phyloP scores from a whole-genome alignment of 495 filamentous ascomycete species.

The Cercophora samala region DNA sequence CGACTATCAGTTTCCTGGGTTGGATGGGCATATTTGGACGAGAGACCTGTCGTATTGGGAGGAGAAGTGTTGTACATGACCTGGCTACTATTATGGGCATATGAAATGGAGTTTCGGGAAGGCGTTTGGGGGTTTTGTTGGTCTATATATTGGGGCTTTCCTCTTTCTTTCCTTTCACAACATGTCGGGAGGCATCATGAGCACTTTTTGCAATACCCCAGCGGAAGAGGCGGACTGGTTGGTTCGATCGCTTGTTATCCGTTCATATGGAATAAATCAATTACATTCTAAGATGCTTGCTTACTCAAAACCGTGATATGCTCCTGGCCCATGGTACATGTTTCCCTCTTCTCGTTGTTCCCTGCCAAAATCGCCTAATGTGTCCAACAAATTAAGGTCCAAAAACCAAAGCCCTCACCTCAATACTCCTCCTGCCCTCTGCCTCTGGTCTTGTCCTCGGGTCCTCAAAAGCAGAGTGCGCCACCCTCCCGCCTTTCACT shows the following conservation, averaged over 20 bases:
- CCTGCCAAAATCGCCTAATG: background rate
- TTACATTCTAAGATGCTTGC: background rate
- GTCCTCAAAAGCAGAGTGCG: constrained; percentile 81
- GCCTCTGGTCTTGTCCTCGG: constrained; percentile 59
- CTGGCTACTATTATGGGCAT: background rate
- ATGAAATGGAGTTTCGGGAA: background rate
- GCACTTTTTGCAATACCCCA: background rate
- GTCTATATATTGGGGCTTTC: background rate
- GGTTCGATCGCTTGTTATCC: background rate
- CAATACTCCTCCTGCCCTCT: constrained; percentile 73
- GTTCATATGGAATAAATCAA: background rate
- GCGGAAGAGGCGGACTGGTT: background rate
- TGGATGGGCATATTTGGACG: background rate
- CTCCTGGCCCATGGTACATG: background rate
- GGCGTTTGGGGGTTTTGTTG: background rate
- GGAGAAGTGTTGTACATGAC: background rate
- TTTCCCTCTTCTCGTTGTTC: background rate
- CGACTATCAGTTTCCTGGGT: background rate
- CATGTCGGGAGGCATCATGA: background rate
- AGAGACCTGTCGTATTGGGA: background rate
- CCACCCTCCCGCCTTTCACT: constrained; percentile 61
- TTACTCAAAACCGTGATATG: background rate
- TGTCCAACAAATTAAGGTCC: constrained; percentile 48
- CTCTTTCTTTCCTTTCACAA: background rate
- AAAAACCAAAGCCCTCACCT: constrained; percentile 82